A percentile compares a stretch with the other conserved stretches of the same genome.
Evolutionary conservation across 257 asterid species (phyloP).

Genomic region (Solanum megistacrolobum): DNA sequence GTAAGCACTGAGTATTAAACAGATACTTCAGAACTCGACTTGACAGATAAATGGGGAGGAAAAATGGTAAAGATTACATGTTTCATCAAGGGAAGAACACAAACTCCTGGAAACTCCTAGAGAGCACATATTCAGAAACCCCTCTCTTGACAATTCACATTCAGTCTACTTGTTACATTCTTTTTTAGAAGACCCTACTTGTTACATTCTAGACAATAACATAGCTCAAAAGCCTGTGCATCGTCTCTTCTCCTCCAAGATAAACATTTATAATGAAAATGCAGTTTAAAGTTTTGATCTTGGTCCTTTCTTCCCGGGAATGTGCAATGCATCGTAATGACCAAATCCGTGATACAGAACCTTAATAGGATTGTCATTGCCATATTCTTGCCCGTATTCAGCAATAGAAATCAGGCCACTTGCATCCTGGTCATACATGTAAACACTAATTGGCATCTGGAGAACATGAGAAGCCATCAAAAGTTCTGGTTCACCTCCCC

Average conservation of each 20-base stretch:
- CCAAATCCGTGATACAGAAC: constrained; percentile 86
- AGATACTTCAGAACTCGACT: neutral
- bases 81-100: neutral
- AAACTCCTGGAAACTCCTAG: neutral
- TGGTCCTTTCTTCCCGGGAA: constrained; percentile 35
- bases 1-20: neutral
- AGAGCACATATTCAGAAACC: neutral
- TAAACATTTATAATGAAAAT: neutral
- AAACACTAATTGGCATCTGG: constrained; percentile 73
- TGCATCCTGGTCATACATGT: constrained; percentile 61
- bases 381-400: constrained; percentile 87
- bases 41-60: neutral
- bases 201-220: neutral
- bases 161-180: neutral
- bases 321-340: constrained; percentile 75
- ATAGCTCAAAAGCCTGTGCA: neutral
- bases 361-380: constrained; percentile 61
- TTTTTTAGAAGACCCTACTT: neutral
- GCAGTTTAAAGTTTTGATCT: constrained; percentile 52
- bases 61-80: neutral
- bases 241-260: neutral
- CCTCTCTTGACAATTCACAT: neutral
- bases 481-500: constrained; percentile 99
- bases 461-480: constrained; percentile 95
- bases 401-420: constrained; percentile 83